These are phyloP conservation scores for Nothophaeocryptopus gaeumannii DNA, from an alignment of 2,329 filamentous ascomycete species.

Conservation along the genomic window DNA sequence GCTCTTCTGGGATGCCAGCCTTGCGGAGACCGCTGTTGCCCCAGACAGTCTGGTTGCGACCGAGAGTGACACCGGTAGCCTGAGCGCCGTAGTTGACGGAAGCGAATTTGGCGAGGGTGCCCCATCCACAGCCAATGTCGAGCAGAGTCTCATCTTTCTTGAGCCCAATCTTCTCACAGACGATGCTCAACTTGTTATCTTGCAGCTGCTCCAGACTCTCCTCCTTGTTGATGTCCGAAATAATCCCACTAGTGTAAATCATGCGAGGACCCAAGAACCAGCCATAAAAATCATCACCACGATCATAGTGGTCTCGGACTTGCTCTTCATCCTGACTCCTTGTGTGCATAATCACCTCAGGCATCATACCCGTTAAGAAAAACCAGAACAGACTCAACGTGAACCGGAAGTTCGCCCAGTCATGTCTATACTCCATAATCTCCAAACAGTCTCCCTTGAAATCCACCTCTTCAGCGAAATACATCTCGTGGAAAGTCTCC, in stretches of 20 bases:
- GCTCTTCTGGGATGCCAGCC: conserved; percentile 76
- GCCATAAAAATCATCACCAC: conserved; percentile 95
- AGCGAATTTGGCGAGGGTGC: conserved; percentile 89
- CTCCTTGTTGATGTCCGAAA: conserved; percentile 81
- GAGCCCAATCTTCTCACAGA: conserved; percentile 92
- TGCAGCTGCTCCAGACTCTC: conserved; percentile 92
- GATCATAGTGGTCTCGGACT: conserved; percentile 95
- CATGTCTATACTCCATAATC: conserved; percentile 87
- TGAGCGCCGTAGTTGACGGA: conserved; percentile 85
- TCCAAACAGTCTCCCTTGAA: conserved; percentile 93
- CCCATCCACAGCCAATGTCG: conserved; percentile 97
- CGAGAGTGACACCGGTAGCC: conserved; percentile 87
- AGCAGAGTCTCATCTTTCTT: conserved; percentile 78
- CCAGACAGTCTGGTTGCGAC: conserved; percentile 94
- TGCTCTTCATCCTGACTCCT: conserved; percentile 96
- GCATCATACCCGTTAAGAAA: conserved; percentile 83
- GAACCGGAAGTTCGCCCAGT: conserved; percentile 95
- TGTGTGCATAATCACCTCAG: conserved; percentile 89
- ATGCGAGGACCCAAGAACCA: conserved; percentile 98
- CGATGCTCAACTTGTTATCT: conserved; percentile 93
- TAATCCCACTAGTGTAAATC: conserved; percentile 96
- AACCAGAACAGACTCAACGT: conserved; percentile 81
- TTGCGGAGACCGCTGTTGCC: conserved; percentile 86
- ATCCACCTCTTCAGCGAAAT: conserved; percentile 90
- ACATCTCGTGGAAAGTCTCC: conserved; percentile 96